Conservation (phyloP, 2,329 filamentous ascomycete species). For the Beauveria varroae region DNA sequence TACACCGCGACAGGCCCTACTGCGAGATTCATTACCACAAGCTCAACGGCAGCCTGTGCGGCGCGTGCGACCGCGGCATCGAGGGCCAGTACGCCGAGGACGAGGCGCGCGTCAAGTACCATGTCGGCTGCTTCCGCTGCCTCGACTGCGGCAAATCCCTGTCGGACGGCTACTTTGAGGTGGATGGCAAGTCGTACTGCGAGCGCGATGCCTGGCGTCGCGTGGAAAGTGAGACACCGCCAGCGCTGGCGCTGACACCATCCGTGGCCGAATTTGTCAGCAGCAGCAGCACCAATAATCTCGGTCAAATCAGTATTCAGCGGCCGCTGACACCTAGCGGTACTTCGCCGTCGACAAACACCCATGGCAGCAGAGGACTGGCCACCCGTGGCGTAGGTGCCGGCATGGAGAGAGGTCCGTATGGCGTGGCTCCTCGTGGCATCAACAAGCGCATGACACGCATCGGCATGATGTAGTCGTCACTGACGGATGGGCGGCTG, state of each 20-base stretch:
- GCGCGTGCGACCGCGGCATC: conserved; percentile 73
- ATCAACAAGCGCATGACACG: conserved; percentile 52
- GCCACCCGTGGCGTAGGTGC: background rate
- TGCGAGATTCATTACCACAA: conserved; percentile 90
- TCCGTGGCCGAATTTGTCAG: background rate
- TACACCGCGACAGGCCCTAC: conserved; percentile 78
- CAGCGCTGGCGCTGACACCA: background rate
- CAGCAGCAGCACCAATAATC: background rate
- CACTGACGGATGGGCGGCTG: background rate
- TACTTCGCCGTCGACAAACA: background rate
- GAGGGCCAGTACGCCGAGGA: conserved; percentile 93
- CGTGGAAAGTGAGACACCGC: conserved; percentile 25
- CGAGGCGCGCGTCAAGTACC: conserved; percentile 69
- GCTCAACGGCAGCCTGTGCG: conserved; percentile 80
- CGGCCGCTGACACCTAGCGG: background rate
- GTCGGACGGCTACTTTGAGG: conserved; percentile 84
- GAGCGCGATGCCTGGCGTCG: conserved; percentile 72
- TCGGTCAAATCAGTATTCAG: no score
- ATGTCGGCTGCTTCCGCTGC: conserved; percentile 81
- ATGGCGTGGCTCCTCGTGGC: conserved; percentile 24
- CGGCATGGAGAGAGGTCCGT: conserved; percentile 14
- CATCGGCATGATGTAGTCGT: conserved; percentile 46
- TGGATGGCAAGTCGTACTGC: conserved; percentile 72
- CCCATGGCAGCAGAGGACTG: conserved; percentile 3
- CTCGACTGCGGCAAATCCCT: conserved; percentile 67